Conservation (phyloP, 495 filamentous ascomycete genomes). For the Beverwykella pulmonaria region DNA sequence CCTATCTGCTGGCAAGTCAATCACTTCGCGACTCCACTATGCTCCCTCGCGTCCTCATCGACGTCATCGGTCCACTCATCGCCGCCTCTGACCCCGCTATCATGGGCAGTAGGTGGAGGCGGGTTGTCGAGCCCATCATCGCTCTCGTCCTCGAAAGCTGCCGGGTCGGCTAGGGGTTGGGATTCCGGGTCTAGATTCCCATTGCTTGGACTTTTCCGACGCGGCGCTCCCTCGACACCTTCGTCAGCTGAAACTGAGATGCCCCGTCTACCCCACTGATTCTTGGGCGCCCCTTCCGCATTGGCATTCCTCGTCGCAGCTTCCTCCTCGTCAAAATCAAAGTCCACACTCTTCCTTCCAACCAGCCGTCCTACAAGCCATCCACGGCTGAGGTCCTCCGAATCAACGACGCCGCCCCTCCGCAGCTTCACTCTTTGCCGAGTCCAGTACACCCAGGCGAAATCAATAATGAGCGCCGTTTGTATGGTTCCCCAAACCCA, state of each 20-base stretch:
- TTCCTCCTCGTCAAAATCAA: slow-evolving; percentile 38
- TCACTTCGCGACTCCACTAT: slow-evolving; percentile 24
- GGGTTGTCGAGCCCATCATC: slow-evolving; percentile 22
- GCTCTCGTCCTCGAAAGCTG: slow-evolving; percentile 41
- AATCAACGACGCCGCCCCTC: slow-evolving; percentile 88
- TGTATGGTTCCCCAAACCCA: slow-evolving; percentile 87
- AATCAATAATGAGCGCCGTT: slow-evolving; percentile 89
- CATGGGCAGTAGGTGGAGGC: slow-evolving; percentile 9
- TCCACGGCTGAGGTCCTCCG: slow-evolving; percentile 80
- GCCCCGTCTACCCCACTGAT: slow-evolving; percentile 73
- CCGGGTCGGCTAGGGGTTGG: slow-evolving; percentile 39
- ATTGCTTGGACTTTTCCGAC: slow-evolving; percentile 14
- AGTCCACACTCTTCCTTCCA: slow-evolving; percentile 41
- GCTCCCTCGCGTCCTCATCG: slow-evolving; percentile 31
- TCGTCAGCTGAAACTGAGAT: slow-evolving; percentile 84
- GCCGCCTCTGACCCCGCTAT: slow-evolving; percentile 31
- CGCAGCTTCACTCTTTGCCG: slow-evolving; percentile 93
- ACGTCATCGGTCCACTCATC: slow-evolving; percentile 40
- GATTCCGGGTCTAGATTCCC: slow-evolving; percentile 23
- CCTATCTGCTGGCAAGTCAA: not conserved
- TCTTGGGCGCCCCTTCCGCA: slow-evolving; percentile 43
- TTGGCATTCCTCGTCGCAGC: slow-evolving; percentile 11
- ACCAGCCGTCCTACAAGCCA: slow-evolving; percentile 65
- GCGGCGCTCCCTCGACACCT: slow-evolving; percentile 49
- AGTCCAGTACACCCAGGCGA: slow-evolving; percentile 95